Conservation (phyloP, 495 filamentous ascomycete species). For the Penicillium manginii region DNA sequence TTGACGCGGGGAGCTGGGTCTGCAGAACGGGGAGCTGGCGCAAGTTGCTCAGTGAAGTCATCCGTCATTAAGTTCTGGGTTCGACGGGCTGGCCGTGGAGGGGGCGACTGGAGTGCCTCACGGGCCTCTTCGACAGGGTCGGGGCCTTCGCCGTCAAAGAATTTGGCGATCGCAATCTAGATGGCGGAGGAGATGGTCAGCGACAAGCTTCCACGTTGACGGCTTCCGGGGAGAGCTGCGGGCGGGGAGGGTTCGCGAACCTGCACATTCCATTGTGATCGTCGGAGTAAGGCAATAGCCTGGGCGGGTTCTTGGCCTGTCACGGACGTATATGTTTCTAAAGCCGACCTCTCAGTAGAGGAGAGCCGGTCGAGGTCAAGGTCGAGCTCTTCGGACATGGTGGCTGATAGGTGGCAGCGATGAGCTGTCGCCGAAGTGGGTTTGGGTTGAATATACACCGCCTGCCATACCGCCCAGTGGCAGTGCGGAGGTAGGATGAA, state of each 20-base stretch:
- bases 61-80: conserved; percentile 59
- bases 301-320: conserved; percentile 79
- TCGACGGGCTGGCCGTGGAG: conserved; percentile 58
- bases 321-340: conserved; percentile 86
- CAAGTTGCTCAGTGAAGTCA: conserved; percentile 57
- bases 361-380: conserved; percentile 72
- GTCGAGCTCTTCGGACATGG: conserved; percentile 57
- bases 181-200: neutral
- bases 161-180: conserved; percentile 92
- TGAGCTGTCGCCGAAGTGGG: conserved; percentile 24
- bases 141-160: conserved; percentile 93
- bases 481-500: neutral
- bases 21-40: conserved; percentile 31
- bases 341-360: conserved; percentile 72
- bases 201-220: conserved; percentile 12
- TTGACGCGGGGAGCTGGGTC: conserved; percentile 78
- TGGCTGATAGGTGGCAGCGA: conserved; percentile 24
- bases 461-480: conserved; percentile 11
- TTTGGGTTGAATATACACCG: conserved; percentile 17
- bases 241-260: conserved; percentile 45
- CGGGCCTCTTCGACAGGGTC: conserved; percentile 80
- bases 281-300: conserved; percentile 77
- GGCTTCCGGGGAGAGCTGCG: conserved; percentile 1
- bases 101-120: conserved; percentile 59
- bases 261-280: conserved; percentile 96